phyloP scores from a whole-genome alignment of 768 basidiomycete genomes.

The Omphalotus guepiniiformis region DNA sequence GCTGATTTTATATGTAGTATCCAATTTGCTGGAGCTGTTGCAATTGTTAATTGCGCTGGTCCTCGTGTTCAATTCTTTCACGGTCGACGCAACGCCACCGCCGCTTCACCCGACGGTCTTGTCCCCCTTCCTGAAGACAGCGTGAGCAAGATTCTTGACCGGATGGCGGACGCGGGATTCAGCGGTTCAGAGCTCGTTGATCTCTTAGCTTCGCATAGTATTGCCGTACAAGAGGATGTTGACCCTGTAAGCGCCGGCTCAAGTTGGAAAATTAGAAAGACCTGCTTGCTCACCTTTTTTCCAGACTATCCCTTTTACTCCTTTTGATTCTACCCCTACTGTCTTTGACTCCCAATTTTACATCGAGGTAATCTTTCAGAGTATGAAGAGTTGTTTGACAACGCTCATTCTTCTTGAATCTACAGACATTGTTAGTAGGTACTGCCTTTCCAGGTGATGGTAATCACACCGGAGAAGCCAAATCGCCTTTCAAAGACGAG shows the following conservation, averaged over 20 bases:
- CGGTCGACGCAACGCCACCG: constrained; percentile 15
- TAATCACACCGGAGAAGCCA: constrained; percentile 18
- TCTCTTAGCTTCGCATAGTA: constrained; percentile 15
- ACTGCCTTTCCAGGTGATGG: constrained; percentile 6
- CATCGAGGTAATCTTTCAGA: constrained; percentile 21
- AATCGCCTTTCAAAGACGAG: constrained; percentile 23
- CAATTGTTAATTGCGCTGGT: constrained; percentile 24
- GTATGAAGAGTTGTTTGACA: background rate
- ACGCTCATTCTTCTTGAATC: background rate
- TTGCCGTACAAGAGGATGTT: constrained; percentile 14
- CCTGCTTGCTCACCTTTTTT: constrained; percentile 6
- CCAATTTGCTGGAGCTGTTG: constrained; percentile 29
- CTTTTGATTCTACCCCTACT: constrained; percentile 27
- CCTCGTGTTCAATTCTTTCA: constrained; percentile 22
- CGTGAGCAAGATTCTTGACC: constrained; percentile 10
- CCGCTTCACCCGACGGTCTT: constrained; percentile 8
- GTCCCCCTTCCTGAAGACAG: constrained; percentile 11
- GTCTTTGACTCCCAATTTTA: constrained; percentile 26
- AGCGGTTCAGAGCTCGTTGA: constrained; percentile 12
- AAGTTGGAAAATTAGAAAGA: background rate
- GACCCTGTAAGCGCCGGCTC: constrained; percentile 14
- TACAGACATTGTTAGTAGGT: constrained; percentile 4
- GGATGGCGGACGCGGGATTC: constrained; percentile 14
- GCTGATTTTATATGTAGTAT: constrained; percentile 14
- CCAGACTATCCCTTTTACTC: constrained; percentile 18